phyloP scores from a whole-genome alignment of 192 early-diverging fungal species.

The Dissophora ornata region DNA sequence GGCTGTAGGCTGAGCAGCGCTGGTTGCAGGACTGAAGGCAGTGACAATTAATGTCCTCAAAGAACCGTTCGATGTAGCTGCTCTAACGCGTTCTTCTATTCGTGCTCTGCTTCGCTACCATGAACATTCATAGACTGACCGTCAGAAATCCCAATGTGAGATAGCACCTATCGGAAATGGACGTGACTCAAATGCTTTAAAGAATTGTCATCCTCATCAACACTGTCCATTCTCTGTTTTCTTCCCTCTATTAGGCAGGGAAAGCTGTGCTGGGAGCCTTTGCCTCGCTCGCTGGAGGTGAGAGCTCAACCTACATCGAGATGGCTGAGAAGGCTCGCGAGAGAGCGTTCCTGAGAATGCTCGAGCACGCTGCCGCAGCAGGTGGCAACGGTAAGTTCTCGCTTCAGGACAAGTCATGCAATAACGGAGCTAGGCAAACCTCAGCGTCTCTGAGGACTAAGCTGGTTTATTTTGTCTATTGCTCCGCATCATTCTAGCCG shows the following conservation, averaged over 20 bases:
- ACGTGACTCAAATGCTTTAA: too few species aligned
- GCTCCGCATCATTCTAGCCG: slow-evolving; percentile 4
- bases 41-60: too few species aligned
- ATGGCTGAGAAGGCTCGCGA: slow-evolving; percentile 50
- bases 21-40: too few species aligned
- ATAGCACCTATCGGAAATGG: too few species aligned
- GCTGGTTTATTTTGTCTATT: slow-evolving; percentile 1
- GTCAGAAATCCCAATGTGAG: slow-evolving; percentile 50
- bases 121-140: slow-evolving; percentile 15
- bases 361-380: slow-evolving; percentile 39
- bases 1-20: too few species aligned
- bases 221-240: too few species aligned
- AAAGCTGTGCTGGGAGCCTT: slow-evolving; percentile 31
- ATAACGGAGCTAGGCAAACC: too few species aligned
- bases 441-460: too few species aligned
- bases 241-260: slow-evolving; percentile 18
- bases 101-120: not conserved
- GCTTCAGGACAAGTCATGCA: too few species aligned
- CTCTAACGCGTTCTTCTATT: not conserved
- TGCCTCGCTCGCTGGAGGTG: slow-evolving; percentile 28
- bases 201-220: too few species aligned
- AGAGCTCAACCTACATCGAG: slow-evolving; percentile 45
- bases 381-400: slow-evolving; percentile 29
- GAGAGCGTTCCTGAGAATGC: slow-evolving; percentile 33
- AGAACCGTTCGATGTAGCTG: too few species aligned